Base-by-base conservation (phyloP, 306 rosid genomes). In the Urtica urens region DNA sequence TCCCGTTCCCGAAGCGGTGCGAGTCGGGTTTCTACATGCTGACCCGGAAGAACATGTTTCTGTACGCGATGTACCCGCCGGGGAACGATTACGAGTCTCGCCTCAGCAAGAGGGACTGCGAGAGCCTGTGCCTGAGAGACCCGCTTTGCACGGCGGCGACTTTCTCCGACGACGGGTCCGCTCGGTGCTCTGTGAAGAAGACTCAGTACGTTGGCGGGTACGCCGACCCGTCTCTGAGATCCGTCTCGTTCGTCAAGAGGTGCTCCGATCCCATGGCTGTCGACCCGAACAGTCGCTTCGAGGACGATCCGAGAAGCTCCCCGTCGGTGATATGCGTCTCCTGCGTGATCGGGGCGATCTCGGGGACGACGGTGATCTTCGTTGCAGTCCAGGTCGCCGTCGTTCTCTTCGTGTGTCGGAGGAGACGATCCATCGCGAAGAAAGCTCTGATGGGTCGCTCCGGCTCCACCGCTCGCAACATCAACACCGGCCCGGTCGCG, bases 221-320 rank as follows among this genome's bases (percentile, higher is more conserved):
- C 59, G 50, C 67, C 3, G 78, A 76, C 48, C 82, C 82, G 35
- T 78, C 95, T 37, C 49, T 76, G 56, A 69, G 71, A 37, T 71
- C 85, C 10, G 19, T 71, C 21, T 86, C 93, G 41, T 81, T 78
- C 55, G 85, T 73, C 46, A 86, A 69, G 75, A 57, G 20, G 43
- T 86, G 95, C 65, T 68, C 75, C 2, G 82, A 49, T 67, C 95
- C 93, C 9, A 49, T 76, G 45, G 87, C 93, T 40, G 93, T 78
- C 14, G 53, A 78, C 57, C 95, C 82, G 27, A 18, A 45, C 53
- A 45, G 19, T 26, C n/a, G 2, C 9, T 51, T 23, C 17, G 30
- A 24, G 10, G 41, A 63, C 44, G 55, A 61, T 6, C 27, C 56
- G 1, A 31, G 70, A 41, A 41, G 28, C 16, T 37, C 28, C 15